These are phyloP conservation scores for Talaromyces sp. DNA, from an alignment of 2,329 filamentous ascomycete genomes.

Conservation along the genomic window DNA sequence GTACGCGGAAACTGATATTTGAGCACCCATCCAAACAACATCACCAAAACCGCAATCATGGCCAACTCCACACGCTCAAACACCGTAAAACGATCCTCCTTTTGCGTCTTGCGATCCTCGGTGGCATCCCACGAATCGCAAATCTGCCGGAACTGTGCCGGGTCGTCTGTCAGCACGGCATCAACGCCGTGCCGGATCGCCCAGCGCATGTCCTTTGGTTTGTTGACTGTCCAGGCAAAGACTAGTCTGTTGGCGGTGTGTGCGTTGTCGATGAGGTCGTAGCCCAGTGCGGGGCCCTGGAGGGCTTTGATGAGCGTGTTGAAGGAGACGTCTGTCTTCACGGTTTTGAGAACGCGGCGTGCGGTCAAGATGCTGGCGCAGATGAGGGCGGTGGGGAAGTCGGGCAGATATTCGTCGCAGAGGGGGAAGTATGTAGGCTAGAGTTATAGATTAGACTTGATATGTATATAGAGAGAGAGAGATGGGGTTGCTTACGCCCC, in stretches of 20 bases:
- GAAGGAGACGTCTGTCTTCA: slow-evolving; percentile 63
- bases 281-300: slow-evolving; percentile 59
- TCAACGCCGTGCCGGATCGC: slow-evolving; percentile 62
- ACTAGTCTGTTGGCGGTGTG: slow-evolving; percentile 55
- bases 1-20: background rate
- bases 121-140: slow-evolving; percentile 7
- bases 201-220: slow-evolving; percentile 75
- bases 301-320: slow-evolving; percentile 69
- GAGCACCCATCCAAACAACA: slow-evolving; percentile 1
- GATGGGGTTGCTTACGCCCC: slow-evolving; percentile 53
- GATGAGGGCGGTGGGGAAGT: slow-evolving; percentile 36
- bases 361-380: slow-evolving; percentile 54
- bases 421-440: slow-evolving; percentile 64
- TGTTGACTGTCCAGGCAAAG: slow-evolving; percentile 84
- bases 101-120: background rate
- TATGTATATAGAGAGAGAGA: background rate
- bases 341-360: slow-evolving; percentile 58
- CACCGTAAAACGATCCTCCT: slow-evolving; percentile 7
- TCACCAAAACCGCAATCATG: background rate
- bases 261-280: slow-evolving; percentile 60
- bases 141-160: slow-evolving; percentile 35
- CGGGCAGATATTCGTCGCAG: slow-evolving; percentile 49
- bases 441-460: background rate
- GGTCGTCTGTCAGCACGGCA: slow-evolving; percentile 83
- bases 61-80: slow-evolving; percentile 2